Percentiles rank a stretch among this genome's conserved stretches.
These are phyloP conservation scores for Ophiocordyceps camponoti-leonardi DNA, from an alignment of 2,329 filamentous ascomycete species.

Conservation along the genomic window DNA sequence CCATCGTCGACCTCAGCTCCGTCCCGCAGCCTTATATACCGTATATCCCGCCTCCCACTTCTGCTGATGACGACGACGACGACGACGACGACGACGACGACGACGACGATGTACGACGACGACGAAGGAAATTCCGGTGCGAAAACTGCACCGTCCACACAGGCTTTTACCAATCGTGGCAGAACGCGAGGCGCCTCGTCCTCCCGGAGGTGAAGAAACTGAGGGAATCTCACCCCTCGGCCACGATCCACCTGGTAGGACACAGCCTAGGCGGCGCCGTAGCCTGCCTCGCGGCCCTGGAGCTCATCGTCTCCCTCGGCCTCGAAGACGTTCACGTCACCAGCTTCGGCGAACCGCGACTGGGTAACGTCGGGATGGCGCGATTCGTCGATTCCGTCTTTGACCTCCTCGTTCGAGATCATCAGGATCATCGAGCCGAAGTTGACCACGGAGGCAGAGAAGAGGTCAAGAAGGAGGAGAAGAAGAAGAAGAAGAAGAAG, in stretches of 20 bases:
- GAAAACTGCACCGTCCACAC: constrained; percentile 81
- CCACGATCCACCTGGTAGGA: constrained; percentile 63
- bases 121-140: constrained; percentile 38
- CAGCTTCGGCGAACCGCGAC: constrained; percentile 77
- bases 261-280: constrained; percentile 90
- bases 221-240: constrained; percentile 45
- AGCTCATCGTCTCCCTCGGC: constrained; percentile 55
- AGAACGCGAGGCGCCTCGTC: constrained; percentile 51
- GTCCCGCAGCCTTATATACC: constrained; percentile 81
- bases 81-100: too few relatives aligned
- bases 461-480: too few relatives aligned
- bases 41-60: constrained; percentile 48
- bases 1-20: constrained; percentile 77
- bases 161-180: constrained; percentile 79
- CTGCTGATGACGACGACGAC: too few relatives aligned
- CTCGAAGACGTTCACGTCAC: constrained; percentile 63
- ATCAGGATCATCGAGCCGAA: too few relatives aligned
- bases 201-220: constrained; percentile 48
- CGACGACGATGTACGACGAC: too few relatives aligned
- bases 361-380: constrained; percentile 40
- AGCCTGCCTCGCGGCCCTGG: constrained; percentile 69
- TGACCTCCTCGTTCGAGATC: constrained; percentile 20
- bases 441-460: too few relatives aligned
- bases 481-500: too few relatives aligned
- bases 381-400: constrained; percentile 38